phyloP scores from a whole-genome alignment of 202 grass and related monocot genomes.

The Setaria italica region DNA sequence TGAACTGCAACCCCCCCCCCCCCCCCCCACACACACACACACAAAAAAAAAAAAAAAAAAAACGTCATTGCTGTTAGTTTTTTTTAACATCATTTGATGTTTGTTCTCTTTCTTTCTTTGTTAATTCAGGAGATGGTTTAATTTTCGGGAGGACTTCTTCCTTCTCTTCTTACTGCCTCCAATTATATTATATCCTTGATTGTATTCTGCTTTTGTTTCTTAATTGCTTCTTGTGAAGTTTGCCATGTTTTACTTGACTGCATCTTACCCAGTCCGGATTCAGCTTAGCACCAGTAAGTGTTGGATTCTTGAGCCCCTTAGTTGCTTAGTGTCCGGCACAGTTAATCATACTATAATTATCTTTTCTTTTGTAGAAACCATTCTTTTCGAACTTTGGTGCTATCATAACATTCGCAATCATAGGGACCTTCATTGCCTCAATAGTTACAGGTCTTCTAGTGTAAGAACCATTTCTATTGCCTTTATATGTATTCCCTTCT shows the following conservation, averaged over 20 bases:
- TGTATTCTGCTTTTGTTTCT: constrained; percentile 38
- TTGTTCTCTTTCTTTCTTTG: constrained; percentile 9
- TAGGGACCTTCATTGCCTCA: constrained; percentile 90
- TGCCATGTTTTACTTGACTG: constrained; percentile 72
- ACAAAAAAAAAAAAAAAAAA: constrained; percentile 20
- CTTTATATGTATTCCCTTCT: constrained; percentile 30
- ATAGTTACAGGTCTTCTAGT: constrained; percentile 83
- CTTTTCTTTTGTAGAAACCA: constrained; percentile 66
- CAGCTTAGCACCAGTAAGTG: constrained; percentile 82
- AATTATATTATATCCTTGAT: constrained; percentile 98
- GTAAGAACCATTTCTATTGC: constrained; percentile 58
- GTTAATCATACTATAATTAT: constrained; percentile 8
- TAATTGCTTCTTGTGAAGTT: constrained; percentile 22
- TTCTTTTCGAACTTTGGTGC: constrained; percentile 98
- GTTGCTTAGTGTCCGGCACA: not conserved
- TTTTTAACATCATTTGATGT: constrained; percentile 9
- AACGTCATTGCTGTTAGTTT: constrained; percentile 1
- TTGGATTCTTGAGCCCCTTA: constrained; percentile 35
- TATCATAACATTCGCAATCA: constrained; percentile 94
- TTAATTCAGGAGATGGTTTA: constrained; percentile 86
- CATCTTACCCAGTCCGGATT: constrained; percentile 84
- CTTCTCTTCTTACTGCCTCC: constrained; percentile 95
- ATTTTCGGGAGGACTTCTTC: constrained; percentile 96
- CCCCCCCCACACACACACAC: too few relatives aligned
- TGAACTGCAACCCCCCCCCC: too few relatives aligned